Evolutionary conservation across 768 basidiomycete species (phyloP), one percentile per base, ranked within the genome.

Genomic region (Hydnum rufescens): DNA sequence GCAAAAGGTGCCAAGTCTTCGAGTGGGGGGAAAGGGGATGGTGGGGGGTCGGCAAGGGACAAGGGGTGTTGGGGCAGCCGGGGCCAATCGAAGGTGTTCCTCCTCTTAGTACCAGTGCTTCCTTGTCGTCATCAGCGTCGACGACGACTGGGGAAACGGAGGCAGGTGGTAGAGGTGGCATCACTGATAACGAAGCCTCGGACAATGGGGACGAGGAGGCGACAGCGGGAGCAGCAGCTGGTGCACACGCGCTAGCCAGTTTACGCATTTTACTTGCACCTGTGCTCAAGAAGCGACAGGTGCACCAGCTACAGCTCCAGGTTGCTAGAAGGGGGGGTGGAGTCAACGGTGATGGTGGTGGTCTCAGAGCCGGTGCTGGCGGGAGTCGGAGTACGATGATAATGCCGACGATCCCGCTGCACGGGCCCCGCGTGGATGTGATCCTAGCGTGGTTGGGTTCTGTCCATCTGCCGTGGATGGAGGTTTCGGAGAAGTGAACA

Each of bases 371-470:
- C n/a, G n/a, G n/a, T n/a, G n/a, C n/a, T n/a, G n/a, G n/a, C n/a
- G n/a, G n/a, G n/a, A n/a, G n/a, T n/a, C n/a, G n/a, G n/a, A n/a
- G n/a, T n/a, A n/a, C n/a, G n/a, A n/a, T n/a, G n/a, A n/a, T n/a
- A n/a, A 47, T 47, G 44, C 44, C 44, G 8, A 8, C 26, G 60
- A 84, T 89, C 53, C 82, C 84, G 5, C 66, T 89, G 57, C 83
- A 87, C 64, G 86, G 86, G 0, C 85, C 87, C 32, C 73, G 84
- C 4, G 86, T 89, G 44, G 86, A 89, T 65, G 71, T 89, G 53
- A 71, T 87, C 52, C 70, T 89, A 53, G 86, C 86, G 42, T 89
- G 84, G 84, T 67, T 89, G 52, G 85, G 72, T 25, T 84, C 82
- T 18, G 80, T 86, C 53, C 79, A 83, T 67, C 64, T 89, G 32